Percentiles rank a stretch among this genome's conserved stretches.
Evolutionary conservation across 176 grass and related monocot species (phyloP).

Genomic region (Eleusine coracana): DNA sequence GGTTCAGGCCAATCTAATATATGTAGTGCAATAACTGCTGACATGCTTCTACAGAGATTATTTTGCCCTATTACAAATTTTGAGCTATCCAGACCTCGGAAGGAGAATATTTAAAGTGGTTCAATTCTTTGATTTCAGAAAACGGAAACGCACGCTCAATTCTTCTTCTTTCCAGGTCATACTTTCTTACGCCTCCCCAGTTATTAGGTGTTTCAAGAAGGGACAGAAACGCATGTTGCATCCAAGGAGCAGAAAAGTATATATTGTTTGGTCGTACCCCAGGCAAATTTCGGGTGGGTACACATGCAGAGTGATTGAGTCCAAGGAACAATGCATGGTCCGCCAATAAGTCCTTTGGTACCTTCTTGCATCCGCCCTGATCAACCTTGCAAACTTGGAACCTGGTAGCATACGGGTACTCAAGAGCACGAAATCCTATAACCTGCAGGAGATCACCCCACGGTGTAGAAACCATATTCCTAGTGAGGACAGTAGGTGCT

Average conservation of each 20-base stretch:
- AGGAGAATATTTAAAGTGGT: neutral
- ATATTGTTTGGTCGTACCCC: constrained; percentile 7
- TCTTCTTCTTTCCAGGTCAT: neutral
- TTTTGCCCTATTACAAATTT: neutral
- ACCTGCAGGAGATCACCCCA: constrained; percentile 20
- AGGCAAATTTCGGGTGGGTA: neutral
- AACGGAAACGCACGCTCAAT: neutral
- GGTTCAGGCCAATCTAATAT: too few relatives aligned
- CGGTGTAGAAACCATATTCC: constrained; percentile 6
- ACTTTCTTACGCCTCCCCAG: neutral
- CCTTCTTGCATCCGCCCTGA: neutral
- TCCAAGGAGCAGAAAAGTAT: constrained; percentile 18
- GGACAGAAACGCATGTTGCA: neutral
- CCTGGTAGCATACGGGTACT: neutral
- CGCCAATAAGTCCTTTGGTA: neutral
- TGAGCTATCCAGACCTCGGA: neutral
- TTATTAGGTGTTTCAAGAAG: neutral
- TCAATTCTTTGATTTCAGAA: neutral
- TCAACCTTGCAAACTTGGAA: neutral
- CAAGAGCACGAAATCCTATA: neutral
- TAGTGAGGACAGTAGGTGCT: neutral
- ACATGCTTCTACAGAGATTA: too few relatives aligned
- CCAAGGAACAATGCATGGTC: constrained; percentile 32
- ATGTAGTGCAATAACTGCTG: too few relatives aligned
- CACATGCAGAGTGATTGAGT: constrained; percentile 20